phyloP scores from a whole-genome alignment of 2,329 filamentous ascomycete species.

The Didymella pomorum region DNA sequence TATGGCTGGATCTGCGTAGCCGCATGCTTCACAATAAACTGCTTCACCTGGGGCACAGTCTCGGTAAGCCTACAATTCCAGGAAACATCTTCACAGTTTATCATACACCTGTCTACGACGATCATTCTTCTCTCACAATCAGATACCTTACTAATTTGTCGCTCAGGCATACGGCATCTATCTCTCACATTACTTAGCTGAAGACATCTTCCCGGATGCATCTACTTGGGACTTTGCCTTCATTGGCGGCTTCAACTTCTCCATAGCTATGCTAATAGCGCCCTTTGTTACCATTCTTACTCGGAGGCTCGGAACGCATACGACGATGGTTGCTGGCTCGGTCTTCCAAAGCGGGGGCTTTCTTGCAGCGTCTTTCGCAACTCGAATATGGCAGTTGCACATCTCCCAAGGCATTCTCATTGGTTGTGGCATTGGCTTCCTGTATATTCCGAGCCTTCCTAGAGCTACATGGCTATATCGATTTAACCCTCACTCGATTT shows the following conservation, averaged over 20 bases:
- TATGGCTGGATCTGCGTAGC: conserved; percentile 30
- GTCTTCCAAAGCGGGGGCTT: conserved; percentile 48
- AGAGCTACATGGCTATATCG: too few species aligned
- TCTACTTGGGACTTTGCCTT: conserved; percentile 51
- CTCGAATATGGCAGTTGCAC: conserved; percentile 52
- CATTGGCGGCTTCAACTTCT: conserved; percentile 52
- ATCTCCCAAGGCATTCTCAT: conserved; percentile 53
- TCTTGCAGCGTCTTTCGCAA: conserved; percentile 51
- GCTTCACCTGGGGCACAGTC: conserved; percentile 32
- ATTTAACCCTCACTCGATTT: too few species aligned
- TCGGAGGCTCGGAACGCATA: conserved; percentile 35
- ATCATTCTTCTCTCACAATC: background rate
- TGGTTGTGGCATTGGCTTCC: conserved; percentile 52
- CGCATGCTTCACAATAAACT: conserved; percentile 21
- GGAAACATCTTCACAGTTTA: too few species aligned
- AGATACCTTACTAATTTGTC: conserved; percentile 4
- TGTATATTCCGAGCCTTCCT: conserved; percentile 48
- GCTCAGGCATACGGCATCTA: conserved; percentile 53
- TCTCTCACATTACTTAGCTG: conserved; percentile 52
- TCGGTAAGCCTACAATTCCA: conserved; percentile 21
- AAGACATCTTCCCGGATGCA: conserved; percentile 47
- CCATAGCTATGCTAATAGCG: conserved; percentile 46
- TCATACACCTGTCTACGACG: too few species aligned
- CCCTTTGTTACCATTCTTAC: conserved; percentile 43
- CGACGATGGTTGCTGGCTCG: conserved; percentile 44